These are phyloP conservation scores for Cucumis cinereus DNA, from an alignment of 306 rosid genomes.

Conservation along the genomic window DNA sequence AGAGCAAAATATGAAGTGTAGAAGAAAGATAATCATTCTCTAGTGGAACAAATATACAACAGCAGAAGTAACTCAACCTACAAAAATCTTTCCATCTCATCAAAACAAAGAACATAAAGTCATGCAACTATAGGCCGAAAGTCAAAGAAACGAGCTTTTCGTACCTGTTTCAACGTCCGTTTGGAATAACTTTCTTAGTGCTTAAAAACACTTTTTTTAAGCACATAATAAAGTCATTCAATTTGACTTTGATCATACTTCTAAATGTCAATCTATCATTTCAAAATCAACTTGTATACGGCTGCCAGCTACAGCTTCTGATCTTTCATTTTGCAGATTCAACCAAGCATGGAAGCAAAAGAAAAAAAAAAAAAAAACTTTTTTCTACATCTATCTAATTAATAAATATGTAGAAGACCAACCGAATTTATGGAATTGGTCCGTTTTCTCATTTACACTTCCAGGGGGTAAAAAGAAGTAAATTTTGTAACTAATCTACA, in stretches of 20 bases:
- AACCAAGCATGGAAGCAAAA: not conserved
- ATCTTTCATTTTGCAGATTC: not conserved
- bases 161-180: not conserved
- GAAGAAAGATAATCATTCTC: not conserved
- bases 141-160: not conserved
- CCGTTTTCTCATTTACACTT: slow-evolving; percentile 3
- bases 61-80: not conserved
- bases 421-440: slow-evolving; percentile 2
- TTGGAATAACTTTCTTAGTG: not conserved
- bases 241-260: not conserved
- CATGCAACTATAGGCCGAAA: not conserved
- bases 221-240: not conserved
- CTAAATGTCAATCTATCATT: not conserved
- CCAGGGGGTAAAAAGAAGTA: not conserved
- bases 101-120: not conserved
- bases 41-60: not conserved
- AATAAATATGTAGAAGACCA: slow-evolving; percentile 7
- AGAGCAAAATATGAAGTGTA: not conserved
- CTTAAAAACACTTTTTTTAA: no score
- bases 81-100: not conserved
- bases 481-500: slow-evolving; percentile 3
- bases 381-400: not conserved
- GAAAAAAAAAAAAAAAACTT: not conserved
- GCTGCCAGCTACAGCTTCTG: not conserved
- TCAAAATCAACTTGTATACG: not conserved